Percentiles rank a stretch among this genome's conserved stretches.
phyloP scores from a whole-genome alignment of 306 rosid genomes.

The Rosa multiflora region DNA sequence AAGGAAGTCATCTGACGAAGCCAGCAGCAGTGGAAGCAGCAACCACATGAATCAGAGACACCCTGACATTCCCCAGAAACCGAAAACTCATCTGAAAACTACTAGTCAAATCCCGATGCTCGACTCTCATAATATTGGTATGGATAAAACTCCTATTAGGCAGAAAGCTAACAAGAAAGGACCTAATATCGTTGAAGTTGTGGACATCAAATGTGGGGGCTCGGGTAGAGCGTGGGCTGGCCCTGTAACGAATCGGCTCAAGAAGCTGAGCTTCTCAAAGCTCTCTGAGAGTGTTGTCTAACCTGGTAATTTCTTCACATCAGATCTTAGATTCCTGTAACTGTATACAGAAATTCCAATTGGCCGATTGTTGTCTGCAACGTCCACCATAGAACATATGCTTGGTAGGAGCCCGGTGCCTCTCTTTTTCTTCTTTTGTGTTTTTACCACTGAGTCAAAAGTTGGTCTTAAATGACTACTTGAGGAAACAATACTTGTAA shows the following conservation, averaged over 20 bases:
- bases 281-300: constrained; percentile 77
- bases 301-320: constrained; percentile 44
- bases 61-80: constrained; percentile 44
- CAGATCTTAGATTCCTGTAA: constrained; percentile 64
- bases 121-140: constrained; percentile 40
- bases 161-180: constrained; percentile 61
- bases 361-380: constrained; percentile 48
- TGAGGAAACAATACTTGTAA: constrained; percentile 37
- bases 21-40: constrained; percentile 60
- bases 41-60: constrained; percentile 34
- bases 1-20: constrained; percentile 61
- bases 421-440: constrained; percentile 56
- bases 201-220: constrained; percentile 76
- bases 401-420: constrained; percentile 56
- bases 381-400: constrained; percentile 63
- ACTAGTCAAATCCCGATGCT: constrained; percentile 72
- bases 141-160: constrained; percentile 48
- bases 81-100: constrained; percentile 47
- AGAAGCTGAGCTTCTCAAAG: constrained; percentile 82
- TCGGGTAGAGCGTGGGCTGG: constrained; percentile 74
- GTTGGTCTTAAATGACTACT: constrained; percentile 39
- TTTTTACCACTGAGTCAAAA: constrained; percentile 32
- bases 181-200: constrained; percentile 69
- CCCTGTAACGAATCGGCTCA: constrained; percentile 67
- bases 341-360: constrained; percentile 48